Evolutionary conservation across 768 basidiomycete species (phyloP), one percentile per base, ranked within the genome.

Genomic region (Sarcodon aspratus): DNA sequence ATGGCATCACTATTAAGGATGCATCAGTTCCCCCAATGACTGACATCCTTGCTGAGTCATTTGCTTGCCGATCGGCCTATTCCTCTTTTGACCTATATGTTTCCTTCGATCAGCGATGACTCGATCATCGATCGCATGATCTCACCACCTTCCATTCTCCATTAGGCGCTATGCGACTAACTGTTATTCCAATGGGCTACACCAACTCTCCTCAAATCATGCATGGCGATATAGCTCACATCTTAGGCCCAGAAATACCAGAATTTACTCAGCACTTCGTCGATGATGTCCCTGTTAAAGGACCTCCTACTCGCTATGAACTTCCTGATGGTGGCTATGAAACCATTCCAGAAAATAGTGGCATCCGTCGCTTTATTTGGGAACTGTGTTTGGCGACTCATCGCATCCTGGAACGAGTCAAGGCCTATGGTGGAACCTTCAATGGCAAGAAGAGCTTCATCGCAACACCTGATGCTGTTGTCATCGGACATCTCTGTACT

Each of bases 171-270:
- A 18, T 54, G 6, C 50, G 51, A 1, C 32, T 54, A 9, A 55
- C 54, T 0, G 40, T 50, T 1, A 17, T 60, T 33, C 55, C 54
- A 1, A 53, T 45, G 37, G 55, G 57, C 9, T 57, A 35, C 33
- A 57, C 54, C 1, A 62, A 62, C 42, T 54, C 59, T 3, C 37
- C 37, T 13, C 13, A 13, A 4, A 18, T 18, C 6, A 13, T 38
- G 4, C 37, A 13, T 4, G 6, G 37, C 12, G 6, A 38, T 18
- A 38, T 38, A 4, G 18, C 12, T 18, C 37, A 63, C 33, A 66
- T 72, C 7, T 50, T 75, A 0, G 57, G 66, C 42, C 50, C 60
- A 0, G 65, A 74, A 49, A 73, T 75, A 1, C 69, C 69, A 13
- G 21, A 69, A 1, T 18, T 58, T 6, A 66, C 66, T 0, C 50